Conservation (phyloP, 495 filamentous ascomycete species). For the Corynascus novoguineensis region DNA sequence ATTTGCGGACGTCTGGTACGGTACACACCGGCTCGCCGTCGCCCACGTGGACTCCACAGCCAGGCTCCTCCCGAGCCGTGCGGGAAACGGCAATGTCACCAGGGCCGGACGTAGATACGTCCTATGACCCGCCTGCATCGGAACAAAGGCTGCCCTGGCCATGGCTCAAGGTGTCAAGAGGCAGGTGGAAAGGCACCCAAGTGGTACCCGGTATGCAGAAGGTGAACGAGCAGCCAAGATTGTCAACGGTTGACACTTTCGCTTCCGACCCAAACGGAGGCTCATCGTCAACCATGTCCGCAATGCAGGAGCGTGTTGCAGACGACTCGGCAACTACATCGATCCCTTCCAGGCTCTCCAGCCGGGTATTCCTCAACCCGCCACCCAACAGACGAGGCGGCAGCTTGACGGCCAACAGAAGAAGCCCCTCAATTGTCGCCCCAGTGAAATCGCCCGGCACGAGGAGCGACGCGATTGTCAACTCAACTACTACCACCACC, state of each 20-base stretch:
- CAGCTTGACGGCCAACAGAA: too few species aligned
- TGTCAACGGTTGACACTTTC: conserved; percentile 18
- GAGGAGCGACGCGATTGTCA: too few species aligned
- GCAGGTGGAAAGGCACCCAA: background rate
- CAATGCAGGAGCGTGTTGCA: background rate
- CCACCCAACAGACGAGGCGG: conserved; percentile 17
- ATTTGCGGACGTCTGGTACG: conserved; percentile 31
- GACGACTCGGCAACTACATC: background rate
- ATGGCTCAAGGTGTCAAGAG: conserved; percentile 18
- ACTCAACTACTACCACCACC: background rate
- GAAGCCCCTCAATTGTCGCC: too few species aligned
- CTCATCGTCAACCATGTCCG: background rate
- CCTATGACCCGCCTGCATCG: conserved; percentile 11
- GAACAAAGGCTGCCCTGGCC: conserved; percentile 23
- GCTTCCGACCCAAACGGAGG: conserved; percentile 9
- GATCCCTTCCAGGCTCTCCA: too few species aligned
- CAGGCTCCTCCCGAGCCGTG: background rate
- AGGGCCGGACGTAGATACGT: conserved; percentile 9
- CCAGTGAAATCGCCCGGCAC: too few species aligned
- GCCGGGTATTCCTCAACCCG: background rate
- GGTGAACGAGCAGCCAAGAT: conserved; percentile 8
- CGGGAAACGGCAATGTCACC: conserved; percentile 7
- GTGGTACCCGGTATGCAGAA: conserved; percentile 9
- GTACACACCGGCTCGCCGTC: conserved; percentile 20
- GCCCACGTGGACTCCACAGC: conserved; percentile 1